Base-by-base conservation (phyloP, 2,329 filamentous ascomycete genomes). In the Penicillium brevicompactum region DNA sequence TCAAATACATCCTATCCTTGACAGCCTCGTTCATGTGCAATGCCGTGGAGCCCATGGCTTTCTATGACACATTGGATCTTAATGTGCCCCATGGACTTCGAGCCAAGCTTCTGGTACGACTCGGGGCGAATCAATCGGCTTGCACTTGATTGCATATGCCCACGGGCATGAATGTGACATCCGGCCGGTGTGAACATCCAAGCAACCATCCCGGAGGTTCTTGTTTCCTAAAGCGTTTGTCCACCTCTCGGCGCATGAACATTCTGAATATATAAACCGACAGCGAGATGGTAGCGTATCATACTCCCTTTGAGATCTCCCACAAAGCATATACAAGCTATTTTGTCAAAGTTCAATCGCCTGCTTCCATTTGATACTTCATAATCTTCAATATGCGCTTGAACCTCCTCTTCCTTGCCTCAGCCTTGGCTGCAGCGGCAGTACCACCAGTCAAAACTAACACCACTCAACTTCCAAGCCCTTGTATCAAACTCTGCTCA, bases 381-480 rank as follows among this genome's bases (percentile, higher is more conserved):
- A n/a, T n/a, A 10, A 9, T 34, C n/a, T 5, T 43, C 46, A 54
- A 47, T 13, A 65, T 65, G 61, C 57, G 46, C 30, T 51, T 65
- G 32, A 47, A 52, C 13, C 37, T 53, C 16, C 46, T 59, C 14
- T 13, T 56, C 27, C 16, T 63, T 11, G 48, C 50, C 14, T 53
- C 50, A 5, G 46, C 45, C 21, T 38, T 62, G 38, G 40, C 52
- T 21, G 40, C 49, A 11, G 30, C 45, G 21, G 21, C 47, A 30
- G 50, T 43, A 14, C 32, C 46, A 8, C 51, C 27, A 27, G 27
- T 30, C 24, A 30, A 46, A 24, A 13, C 21, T 1, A 41, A 52
- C 18, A 51, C 30, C 11, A 47, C 34, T 5, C 40, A 42, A 14
- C 21, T 13, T 5, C 21, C 46, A 14, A 13, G 31, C 4, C 10